Evolutionary conservation across 1,284 basidiomycete species (phyloP).

Genomic region (Cystobasidiaceae sp.): DNA sequence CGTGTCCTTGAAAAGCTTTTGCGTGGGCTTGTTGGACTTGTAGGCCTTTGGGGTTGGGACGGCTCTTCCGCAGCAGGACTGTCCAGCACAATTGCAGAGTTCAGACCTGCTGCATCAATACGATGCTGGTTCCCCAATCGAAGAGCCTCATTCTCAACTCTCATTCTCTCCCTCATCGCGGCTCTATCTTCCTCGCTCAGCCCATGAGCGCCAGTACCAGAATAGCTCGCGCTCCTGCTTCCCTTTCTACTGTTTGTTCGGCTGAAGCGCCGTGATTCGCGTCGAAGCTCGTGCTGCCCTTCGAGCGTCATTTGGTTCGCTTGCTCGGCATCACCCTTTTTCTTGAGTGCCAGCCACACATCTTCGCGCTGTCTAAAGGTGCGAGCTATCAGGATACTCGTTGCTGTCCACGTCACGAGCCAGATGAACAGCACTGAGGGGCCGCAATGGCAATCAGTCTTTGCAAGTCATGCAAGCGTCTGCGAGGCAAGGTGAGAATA

Average conservation of each 20-base stretch:
- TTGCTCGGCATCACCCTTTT: conserved; percentile 14
- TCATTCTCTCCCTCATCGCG: no score
- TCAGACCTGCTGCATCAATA: no score
- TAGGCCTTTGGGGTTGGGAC: no score
- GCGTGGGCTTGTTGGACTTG: no score
- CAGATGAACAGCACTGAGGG: conserved; percentile 34
- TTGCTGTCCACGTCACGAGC: conserved; percentile 15
- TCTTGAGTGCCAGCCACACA: conserved; percentile 10
- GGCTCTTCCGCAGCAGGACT: no score
- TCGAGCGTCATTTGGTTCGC: conserved; percentile 18
- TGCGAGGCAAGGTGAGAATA: not conserved
- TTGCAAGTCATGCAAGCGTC: not conserved
- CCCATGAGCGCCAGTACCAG: no score
- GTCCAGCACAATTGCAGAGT: no score
- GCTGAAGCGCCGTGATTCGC: not conserved
- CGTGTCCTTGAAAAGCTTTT: no score
- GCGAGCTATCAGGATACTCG: conserved; percentile 7
- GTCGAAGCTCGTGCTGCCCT: not conserved
- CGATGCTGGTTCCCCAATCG: no score
- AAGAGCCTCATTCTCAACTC: no score
- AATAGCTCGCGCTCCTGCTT: no score
- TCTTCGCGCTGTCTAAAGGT: conserved; percentile 16
- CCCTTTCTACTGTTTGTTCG: not conserved
- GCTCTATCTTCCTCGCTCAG: no score
- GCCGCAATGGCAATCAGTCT: conserved; percentile 12